phyloP scores from a whole-genome alignment of 176 grass and related monocot species.

The Avena eriantha region DNA sequence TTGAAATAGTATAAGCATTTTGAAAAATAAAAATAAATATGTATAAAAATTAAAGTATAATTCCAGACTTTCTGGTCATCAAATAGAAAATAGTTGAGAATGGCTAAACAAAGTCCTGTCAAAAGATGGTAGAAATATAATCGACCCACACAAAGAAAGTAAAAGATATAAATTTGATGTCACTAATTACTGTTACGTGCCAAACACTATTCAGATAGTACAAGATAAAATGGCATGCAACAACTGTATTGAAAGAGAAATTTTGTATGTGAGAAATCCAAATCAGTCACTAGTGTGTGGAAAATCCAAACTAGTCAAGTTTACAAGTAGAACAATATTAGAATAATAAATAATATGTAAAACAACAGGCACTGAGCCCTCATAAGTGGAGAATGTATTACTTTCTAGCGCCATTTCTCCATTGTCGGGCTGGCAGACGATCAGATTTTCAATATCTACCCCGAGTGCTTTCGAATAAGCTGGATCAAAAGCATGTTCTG shows the following conservation, averaged over 20 bases:
- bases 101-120: neutral
- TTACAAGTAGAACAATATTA: conserved; percentile 33
- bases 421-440: conserved; percentile 98
- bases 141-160: neutral
- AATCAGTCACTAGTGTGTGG: neutral
- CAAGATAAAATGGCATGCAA: neutral
- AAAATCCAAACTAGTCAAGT: neutral
- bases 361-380: conserved; percentile 2
- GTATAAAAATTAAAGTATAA: neutral
- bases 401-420: conserved; percentile 99
- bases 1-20: conserved; percentile 22
- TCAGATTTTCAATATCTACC: conserved; percentile 98
- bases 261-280: neutral
- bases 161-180: conserved; percentile 4
- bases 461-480: conserved; percentile 93
- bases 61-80: neutral
- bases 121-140: conserved; percentile 18
- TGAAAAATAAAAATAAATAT: conserved; percentile 10
- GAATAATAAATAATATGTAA: neutral
- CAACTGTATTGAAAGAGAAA: neutral
- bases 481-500: conserved; percentile 98
- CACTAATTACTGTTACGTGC: neutral
- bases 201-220: neutral
- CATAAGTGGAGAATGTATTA: conserved; percentile 51
- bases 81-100: conserved; percentile 31